A percentile compares a stretch with the other conserved stretches of the same genome.
Evolutionary conservation across 169 alveolate species (phyloP).

Genomic region (Plasmodium adleri): DNA sequence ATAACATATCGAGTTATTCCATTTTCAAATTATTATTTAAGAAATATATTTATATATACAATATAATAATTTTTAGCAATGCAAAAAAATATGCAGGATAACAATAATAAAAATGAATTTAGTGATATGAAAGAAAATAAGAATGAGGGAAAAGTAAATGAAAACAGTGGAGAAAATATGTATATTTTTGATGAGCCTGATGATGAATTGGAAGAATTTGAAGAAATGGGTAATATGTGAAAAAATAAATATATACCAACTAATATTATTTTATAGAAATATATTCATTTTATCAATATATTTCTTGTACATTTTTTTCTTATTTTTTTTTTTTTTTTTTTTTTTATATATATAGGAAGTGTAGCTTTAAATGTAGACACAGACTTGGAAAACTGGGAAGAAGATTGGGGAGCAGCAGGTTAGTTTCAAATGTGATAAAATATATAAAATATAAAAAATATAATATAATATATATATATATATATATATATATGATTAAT

Average conservation of each 20-base stretch:
- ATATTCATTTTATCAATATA: neutral
- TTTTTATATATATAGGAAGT: slow-evolving; percentile 23
- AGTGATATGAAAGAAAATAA: slow-evolving; percentile 44
- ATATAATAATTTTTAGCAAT: slow-evolving; percentile 4
- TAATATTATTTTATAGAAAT: neutral
- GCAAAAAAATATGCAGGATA: slow-evolving; percentile 49
- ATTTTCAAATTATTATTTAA: neutral
- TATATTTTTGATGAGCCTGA: slow-evolving; percentile 76
- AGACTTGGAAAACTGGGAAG: slow-evolving; percentile 75
- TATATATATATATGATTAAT: neutral
- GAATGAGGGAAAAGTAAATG: slow-evolving; percentile 29
- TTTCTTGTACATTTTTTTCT: neutral
- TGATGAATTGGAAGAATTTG: slow-evolving; percentile 75
- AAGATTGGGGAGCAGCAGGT: slow-evolving; percentile 79
- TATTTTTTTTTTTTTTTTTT: neutral
- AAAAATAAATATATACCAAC: neutral
- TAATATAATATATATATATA: neutral
- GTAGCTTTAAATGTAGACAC: slow-evolving; percentile 63
- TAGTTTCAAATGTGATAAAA: neutral
- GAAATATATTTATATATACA: neutral
- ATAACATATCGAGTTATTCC: neutral
- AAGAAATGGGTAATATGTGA: slow-evolving; percentile 64
- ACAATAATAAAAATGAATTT: slow-evolving; percentile 28
- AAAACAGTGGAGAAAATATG: slow-evolving; percentile 33
- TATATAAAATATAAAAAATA: neutral